These are phyloP conservation scores for Fusarium decemcellulare DNA, from an alignment of 2,329 filamentous ascomycete species.

Conservation along the genomic window DNA sequence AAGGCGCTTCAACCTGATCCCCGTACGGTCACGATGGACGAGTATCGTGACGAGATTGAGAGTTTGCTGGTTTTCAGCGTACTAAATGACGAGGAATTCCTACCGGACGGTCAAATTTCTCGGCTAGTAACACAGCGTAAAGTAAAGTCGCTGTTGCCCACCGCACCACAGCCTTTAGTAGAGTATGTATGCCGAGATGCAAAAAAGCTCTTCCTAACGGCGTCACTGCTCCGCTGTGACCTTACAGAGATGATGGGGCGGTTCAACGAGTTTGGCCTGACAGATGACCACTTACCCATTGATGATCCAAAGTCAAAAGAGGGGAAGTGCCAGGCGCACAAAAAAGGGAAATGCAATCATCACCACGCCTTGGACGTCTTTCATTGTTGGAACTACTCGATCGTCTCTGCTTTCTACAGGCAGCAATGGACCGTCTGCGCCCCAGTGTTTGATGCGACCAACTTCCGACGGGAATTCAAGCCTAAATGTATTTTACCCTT, in stretches of 20 bases:
- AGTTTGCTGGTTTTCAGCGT: no score
- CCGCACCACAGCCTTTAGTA: neutral
- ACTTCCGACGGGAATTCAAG: neutral
- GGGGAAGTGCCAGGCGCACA: neutral
- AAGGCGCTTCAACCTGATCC: no score
- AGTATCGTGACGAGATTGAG: no score
- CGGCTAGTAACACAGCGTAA: no score
- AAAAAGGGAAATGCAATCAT: neutral
- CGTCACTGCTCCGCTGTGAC: no score
- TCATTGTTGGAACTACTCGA: slow-evolving; percentile 6
- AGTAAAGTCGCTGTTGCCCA: no score
- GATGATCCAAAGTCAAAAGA: neutral
- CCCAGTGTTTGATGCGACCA: neutral
- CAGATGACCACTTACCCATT: slow-evolving; percentile 13
- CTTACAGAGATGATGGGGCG: no score
- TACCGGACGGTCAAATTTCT: no score
- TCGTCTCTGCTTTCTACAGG: neutral
- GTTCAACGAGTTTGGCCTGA: neutral
- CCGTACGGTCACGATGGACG: no score
- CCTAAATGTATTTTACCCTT: slow-evolving; percentile 11
- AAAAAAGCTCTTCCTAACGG: slow-evolving; percentile 10
- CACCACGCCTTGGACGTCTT: slow-evolving; percentile 2
- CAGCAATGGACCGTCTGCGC: slow-evolving; percentile 18
- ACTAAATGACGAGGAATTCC: no score
- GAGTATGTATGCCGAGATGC: neutral